These are phyloP conservation scores for Daedaleopsis nitida DNA, from an alignment of 768 basidiomycete genomes.

Conservation along the genomic window DNA sequence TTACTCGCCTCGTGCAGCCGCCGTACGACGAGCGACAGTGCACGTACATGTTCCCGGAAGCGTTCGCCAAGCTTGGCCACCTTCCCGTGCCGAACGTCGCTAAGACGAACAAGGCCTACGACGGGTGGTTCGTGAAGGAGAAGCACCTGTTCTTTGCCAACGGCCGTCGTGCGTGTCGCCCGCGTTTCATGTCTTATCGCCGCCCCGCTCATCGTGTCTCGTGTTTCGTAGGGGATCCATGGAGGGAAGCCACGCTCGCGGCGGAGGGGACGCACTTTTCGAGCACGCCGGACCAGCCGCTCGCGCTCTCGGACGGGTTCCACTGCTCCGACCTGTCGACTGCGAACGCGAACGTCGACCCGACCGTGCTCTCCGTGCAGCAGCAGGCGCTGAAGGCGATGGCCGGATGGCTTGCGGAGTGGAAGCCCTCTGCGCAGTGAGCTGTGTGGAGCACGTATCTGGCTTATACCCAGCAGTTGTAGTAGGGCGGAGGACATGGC, in stretches of 20 bases:
- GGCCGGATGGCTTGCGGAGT: constrained; percentile 55
- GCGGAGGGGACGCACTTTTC: constrained; percentile 47
- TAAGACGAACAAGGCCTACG: constrained; percentile 50
- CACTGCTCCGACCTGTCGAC: constrained; percentile 63
- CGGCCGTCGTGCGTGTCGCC: constrained; percentile 64
- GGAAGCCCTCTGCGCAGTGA: constrained; percentile 22
- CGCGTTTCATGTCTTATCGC: constrained; percentile 28
- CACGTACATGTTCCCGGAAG: constrained; percentile 63
- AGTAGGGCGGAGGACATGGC: neutral
- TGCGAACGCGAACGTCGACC: constrained; percentile 44
- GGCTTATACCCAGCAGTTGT: neutral
- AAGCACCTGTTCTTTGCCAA: constrained; percentile 70
- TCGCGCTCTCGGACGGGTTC: constrained; percentile 62
- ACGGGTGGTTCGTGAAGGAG: constrained; percentile 63
- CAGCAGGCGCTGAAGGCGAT: constrained; percentile 52
- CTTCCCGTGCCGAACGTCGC: constrained; percentile 46
- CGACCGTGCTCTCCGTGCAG: constrained; percentile 57
- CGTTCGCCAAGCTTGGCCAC: constrained; percentile 41
- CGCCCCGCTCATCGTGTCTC: neutral
- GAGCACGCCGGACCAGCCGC: constrained; percentile 57
- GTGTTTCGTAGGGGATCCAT: constrained; percentile 61
- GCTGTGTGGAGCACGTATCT: neutral
- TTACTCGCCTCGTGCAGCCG: constrained; percentile 56
- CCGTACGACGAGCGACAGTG: constrained; percentile 71
- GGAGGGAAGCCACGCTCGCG: constrained; percentile 70